These are phyloP conservation scores for Raphanus raphanistrum DNA, from an alignment of 345 rosid species.

Conservation along the genomic window DNA sequence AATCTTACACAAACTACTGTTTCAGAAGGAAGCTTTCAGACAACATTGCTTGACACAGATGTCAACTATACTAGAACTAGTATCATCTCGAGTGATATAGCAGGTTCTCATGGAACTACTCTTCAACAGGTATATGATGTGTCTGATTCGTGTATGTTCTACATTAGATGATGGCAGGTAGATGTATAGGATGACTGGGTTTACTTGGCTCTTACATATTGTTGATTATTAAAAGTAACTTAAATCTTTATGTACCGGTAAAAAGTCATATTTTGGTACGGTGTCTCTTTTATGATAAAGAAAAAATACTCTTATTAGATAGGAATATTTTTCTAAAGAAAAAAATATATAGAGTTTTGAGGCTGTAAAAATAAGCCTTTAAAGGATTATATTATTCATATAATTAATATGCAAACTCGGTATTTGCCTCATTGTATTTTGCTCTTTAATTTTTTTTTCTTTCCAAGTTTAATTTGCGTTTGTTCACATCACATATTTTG, in stretches of 20 bases:
- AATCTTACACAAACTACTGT: slow-evolving; percentile 33
- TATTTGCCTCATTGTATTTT: neutral
- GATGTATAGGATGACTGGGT: neutral
- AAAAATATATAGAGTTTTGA: neutral
- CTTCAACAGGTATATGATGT: slow-evolving; percentile 47
- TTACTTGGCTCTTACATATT: neutral
- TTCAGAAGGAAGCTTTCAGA: slow-evolving; percentile 44
- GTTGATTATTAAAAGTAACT: neutral
- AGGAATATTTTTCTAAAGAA: neutral
- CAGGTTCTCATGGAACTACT: slow-evolving; percentile 42
- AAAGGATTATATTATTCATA: neutral
- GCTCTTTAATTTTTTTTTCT: neutral
- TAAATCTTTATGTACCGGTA: neutral
- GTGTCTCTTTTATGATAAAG: neutral
- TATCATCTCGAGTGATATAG: slow-evolving; percentile 38
- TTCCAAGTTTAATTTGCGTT: neutral
- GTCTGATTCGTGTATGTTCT: neutral
- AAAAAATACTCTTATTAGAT: neutral
- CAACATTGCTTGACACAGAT: slow-evolving; percentile 36
- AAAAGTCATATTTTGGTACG: neutral
- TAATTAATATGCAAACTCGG: neutral
- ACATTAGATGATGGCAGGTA: slow-evolving; percentile 9
- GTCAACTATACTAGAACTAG: slow-evolving; percentile 36
- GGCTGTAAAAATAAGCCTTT: neutral
- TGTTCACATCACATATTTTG: neutral